Evolutionary conservation across 192 early-diverging fungal genomes (phyloP), one percentile per base, ranked within the genome.

Genomic region (Piromyces finnis): DNA sequence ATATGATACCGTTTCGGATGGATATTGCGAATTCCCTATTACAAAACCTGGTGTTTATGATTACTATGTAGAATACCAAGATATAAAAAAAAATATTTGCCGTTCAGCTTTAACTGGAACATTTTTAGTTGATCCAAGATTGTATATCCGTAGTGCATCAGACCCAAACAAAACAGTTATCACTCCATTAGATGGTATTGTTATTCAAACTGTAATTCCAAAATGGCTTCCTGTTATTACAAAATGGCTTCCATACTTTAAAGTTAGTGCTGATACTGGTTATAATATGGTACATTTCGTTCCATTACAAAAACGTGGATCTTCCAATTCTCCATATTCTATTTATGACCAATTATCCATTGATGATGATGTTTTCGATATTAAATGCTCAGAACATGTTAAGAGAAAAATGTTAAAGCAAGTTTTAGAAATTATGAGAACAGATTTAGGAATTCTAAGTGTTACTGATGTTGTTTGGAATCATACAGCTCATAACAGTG

Each of bases 251-350:
- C 79, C 86, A 22, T 89, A 93, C 81, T 87, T 99, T 78, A 84
- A 92, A 22, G 82, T 84, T 27, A 93, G 94, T 82, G 82, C 90
- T 32, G 85, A 94, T 27, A 85, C 89, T 28, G 95, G 96, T 14
- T 99, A 98, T 88, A 99, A 99, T 83, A 96, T 97, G 96, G 88
- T 98, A 26, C 98, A 99, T 82, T 98, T 97, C 87, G 95, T 97
- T 1, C 98, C 98, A 2, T 84, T 98, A 82, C 95, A 96, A 84
- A 87, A 90, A 82, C 89, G 98, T 68, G 98, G 98, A 32, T 84
- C 83, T 12, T 98, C 96, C 0, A 95, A 99, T 85, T 98, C 96
- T 13, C 98, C 98, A n/a, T 99, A 97, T 88, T 94, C 95, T 78
- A 96, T 99, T 78, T 94, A 88, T 82, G 94, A 97, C 86, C 98